Evolutionary conservation across 305 asterid species (phyloP), one percentile per base, ranked within the genome.

Genomic region (Fraxinus floribunda): DNA sequence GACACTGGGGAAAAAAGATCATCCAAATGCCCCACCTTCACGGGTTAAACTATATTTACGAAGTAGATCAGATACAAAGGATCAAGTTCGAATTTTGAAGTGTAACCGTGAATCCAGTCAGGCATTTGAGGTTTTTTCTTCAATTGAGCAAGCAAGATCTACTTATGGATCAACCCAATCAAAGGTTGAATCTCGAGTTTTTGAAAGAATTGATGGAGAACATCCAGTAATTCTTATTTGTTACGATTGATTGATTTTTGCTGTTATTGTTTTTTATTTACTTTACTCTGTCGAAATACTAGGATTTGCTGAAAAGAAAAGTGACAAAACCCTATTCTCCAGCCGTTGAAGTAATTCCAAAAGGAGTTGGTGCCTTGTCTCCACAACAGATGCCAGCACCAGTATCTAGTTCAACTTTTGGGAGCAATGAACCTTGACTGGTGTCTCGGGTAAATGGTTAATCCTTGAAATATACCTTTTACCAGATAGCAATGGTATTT

Each of bases 271-370:
- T 39, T 77, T 71, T 66, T 24, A 4, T 57, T 44, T 30, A 41
- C 26, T 79, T 55, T 34, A 30, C 9, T 55, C 39, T 80, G 52
- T 36, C 38, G n/a, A 79, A 82, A 62, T 82, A 76, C 72, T 94
- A 96, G 99, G 97, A 87, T 30, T 84, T 88, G 81, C 88, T 77
- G 84, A 91, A 89, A 88, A 89, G 93, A 84, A 96, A 96, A 84
- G 97, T 90, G 83, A 89, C 90, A 49, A 92, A 89, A 84, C 99
- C 99, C 72, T 96, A 96, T 81, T 90, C 97, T 41, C 98, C 99
- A 7, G 36, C 44, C 49, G 80, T 90, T 74, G 92, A 89, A 83
- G 84, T 64, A 73, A 83, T 78, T 84, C 83, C 91, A 20, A 91
- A 86, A 80, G 97, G 95, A 74, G 85, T 81, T 44, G 87, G 84